Evolutionary conservation across 2,329 filamentous ascomycete species (phyloP).

Genomic region (Cryphonectria nitschkei): DNA sequence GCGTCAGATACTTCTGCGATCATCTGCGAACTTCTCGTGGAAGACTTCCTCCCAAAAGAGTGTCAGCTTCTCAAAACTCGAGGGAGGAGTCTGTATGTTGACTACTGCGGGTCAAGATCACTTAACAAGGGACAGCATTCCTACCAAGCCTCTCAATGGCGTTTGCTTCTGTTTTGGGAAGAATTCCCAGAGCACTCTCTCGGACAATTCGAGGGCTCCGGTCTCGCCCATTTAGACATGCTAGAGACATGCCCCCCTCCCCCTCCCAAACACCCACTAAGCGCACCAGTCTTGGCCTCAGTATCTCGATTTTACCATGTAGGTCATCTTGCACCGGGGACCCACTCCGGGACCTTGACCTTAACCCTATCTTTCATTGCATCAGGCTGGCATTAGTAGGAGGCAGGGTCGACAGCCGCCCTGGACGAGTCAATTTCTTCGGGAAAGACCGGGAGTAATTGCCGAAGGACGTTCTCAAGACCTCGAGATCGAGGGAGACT

Average conservation of each 20-base stretch:
- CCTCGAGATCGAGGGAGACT: background rate
- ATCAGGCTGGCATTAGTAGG: background rate
- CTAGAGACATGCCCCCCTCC: background rate
- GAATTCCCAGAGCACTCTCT: background rate
- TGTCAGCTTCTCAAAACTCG: background rate
- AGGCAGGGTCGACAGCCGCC: constrained; percentile 1
- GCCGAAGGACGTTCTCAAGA: background rate
- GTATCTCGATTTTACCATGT: background rate
- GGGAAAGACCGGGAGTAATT: background rate
- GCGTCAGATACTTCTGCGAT: background rate
- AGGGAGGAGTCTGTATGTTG: background rate
- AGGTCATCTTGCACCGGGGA: background rate
- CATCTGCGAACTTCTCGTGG: background rate
- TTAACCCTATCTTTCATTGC: constrained; percentile 1
- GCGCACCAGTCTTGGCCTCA: background rate
- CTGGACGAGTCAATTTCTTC: background rate
- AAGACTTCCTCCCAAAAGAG: background rate
- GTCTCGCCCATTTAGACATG: background rate
- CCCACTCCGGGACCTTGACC: constrained; percentile 10
- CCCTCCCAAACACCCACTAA: background rate
- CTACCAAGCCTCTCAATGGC: too few species aligned
- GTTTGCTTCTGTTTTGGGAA: too few species aligned
- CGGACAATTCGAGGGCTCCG: background rate
- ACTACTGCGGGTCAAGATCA: background rate
- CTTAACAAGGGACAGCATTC: background rate